These are phyloP conservation scores for Kodamaea jinghongensis DNA, from an alignment of 805 yeast species.

Conservation along the genomic window DNA sequence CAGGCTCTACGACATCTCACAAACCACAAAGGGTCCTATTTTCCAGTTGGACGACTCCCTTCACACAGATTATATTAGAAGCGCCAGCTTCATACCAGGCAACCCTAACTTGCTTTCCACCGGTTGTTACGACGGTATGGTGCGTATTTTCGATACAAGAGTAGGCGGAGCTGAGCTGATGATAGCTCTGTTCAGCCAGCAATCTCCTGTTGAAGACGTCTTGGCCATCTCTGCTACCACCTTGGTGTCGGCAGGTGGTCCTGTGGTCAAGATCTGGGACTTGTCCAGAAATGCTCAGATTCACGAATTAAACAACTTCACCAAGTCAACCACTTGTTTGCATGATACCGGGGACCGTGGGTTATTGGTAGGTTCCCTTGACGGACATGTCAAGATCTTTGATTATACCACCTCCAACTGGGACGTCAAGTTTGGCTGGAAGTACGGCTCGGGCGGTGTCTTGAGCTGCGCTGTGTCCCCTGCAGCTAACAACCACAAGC, in stretches of 20 bases:
- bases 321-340: slow-evolving; percentile 87
- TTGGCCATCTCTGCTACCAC: slow-evolving; percentile 73
- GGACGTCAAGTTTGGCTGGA: slow-evolving; percentile 96
- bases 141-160: slow-evolving; percentile 83
- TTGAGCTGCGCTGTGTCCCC: slow-evolving; percentile 89
- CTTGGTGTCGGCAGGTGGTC: slow-evolving; percentile 76
- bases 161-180: slow-evolving; percentile 40
- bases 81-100: slow-evolving; percentile 72
- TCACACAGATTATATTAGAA: slow-evolving; percentile 86
- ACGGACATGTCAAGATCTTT: slow-evolving; percentile 95
- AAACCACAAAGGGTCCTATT: slow-evolving; percentile 64
- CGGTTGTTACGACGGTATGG: slow-evolving; percentile 89
- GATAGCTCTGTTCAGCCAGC: slow-evolving; percentile 64
- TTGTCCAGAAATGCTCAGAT: slow-evolving; percentile 71
- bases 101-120: slow-evolving; percentile 80
- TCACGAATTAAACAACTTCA: slow-evolving; percentile 78
- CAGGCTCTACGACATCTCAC: slow-evolving; percentile 84
- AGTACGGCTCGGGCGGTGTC: slow-evolving; percentile 86
- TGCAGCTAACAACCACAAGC: slow-evolving; percentile 56
- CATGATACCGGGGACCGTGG: slow-evolving; percentile 72
- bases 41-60: slow-evolving; percentile 55
- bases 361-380: slow-evolving; percentile 90
- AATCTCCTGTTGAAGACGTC: slow-evolving; percentile 81
- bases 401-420: slow-evolving; percentile 70
- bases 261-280: slow-evolving; percentile 88